Percentiles rank a stretch among this genome's conserved stretches.
These are phyloP conservation scores for Trichoderma sp. DNA, from an alignment of 2,329 filamentous ascomycete genomes.

Conservation along the genomic window DNA sequence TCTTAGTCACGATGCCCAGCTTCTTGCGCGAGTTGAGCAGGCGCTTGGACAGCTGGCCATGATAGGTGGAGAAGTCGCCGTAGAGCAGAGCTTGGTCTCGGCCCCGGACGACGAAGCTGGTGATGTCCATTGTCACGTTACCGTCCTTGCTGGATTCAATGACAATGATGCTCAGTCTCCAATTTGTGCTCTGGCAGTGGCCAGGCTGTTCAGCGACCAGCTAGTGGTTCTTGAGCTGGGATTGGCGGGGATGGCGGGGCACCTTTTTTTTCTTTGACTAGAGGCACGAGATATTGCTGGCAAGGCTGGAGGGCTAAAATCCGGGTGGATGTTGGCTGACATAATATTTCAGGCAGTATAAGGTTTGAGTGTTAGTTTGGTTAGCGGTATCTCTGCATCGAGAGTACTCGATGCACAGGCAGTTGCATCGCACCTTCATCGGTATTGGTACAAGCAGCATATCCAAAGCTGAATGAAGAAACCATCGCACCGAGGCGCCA, in stretches of 20 bases:
- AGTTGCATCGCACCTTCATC: background rate
- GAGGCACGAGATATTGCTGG: background rate
- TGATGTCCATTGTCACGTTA: constrained; percentile 73
- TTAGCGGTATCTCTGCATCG: background rate
- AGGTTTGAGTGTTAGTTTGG: background rate
- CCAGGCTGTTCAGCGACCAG: constrained; percentile 7
- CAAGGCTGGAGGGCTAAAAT: background rate
- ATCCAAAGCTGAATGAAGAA: background rate
- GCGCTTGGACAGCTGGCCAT: constrained; percentile 73
- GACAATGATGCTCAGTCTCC: background rate
- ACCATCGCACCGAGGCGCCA: background rate
- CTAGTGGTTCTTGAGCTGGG: constrained; percentile 4
- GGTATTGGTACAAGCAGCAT: background rate
- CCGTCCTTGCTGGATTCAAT: background rate
- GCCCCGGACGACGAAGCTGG: constrained; percentile 73
- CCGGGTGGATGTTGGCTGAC: background rate
- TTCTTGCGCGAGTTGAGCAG: constrained; percentile 82
- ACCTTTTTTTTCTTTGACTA: background rate
- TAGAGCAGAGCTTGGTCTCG: constrained; percentile 81
- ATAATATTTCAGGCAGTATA: background rate
- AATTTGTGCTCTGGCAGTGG: background rate
- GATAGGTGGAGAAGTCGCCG: constrained; percentile 85
- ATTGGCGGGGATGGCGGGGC: constrained; percentile 12
- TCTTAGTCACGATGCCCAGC: constrained; percentile 77
- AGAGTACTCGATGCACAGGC: background rate